These are phyloP conservation scores for Sarocladium strictum DNA, from an alignment of 2,329 filamentous ascomycete genomes.

Conservation along the genomic window DNA sequence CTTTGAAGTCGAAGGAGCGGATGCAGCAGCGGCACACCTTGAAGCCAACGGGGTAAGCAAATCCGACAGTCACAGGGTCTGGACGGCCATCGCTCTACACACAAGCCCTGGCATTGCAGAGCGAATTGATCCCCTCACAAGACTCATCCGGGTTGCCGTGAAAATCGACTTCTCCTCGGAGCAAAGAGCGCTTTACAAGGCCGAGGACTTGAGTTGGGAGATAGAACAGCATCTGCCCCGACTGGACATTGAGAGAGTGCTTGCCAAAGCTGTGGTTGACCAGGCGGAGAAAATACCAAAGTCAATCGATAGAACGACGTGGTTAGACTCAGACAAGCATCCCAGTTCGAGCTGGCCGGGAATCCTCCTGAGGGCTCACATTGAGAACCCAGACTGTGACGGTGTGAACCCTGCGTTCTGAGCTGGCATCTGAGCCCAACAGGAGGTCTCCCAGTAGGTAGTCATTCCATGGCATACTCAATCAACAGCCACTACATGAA, in stretches of 20 bases:
- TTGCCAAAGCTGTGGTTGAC: conserved; percentile 22
- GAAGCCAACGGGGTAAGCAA: conserved; percentile 19
- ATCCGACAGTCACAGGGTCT: conserved; percentile 22
- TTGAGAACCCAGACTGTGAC: conserved; percentile 21
- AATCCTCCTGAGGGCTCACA: conserved; percentile 22
- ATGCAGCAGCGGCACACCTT: conserved; percentile 23
- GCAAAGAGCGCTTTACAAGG: conserved; percentile 1
- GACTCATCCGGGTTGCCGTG: conserved; percentile 25
- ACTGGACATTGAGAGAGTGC: conserved; percentile 18
- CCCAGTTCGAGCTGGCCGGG: conserved; percentile 24
- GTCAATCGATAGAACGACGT: conserved; percentile 19
- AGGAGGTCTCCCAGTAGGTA: too few relatives aligned
- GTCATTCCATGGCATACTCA: too few relatives aligned
- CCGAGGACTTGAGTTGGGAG: conserved; percentile 10
- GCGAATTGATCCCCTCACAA: conserved; percentile 25
- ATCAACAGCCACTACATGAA: too few relatives aligned
- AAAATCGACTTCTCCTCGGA: conserved; percentile 23
- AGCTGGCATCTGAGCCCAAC: neutral
- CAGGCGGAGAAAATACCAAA: conserved; percentile 18
- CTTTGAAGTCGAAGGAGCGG: conserved; percentile 29
- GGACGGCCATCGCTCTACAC: conserved; percentile 29
- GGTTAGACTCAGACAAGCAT: conserved; percentile 21
- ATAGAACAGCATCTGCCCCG: conserved; percentile 21
- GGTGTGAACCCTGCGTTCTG: conserved; percentile 25
- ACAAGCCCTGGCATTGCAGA: conserved; percentile 29